phyloP scores from a whole-genome alignment of 2,329 filamentous ascomycete species.

The Tolypocladium tundrense region DNA sequence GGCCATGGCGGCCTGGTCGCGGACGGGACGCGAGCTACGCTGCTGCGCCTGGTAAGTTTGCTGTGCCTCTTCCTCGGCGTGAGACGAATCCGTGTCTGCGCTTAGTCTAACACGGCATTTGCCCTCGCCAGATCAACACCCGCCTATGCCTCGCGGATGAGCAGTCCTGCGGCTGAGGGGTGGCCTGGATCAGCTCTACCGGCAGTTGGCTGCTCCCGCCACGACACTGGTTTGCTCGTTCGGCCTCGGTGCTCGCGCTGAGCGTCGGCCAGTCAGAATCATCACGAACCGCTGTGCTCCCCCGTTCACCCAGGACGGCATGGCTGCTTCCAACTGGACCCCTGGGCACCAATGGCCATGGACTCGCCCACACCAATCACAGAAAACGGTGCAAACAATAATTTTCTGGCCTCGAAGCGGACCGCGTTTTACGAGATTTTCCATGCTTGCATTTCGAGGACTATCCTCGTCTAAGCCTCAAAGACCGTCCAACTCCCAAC shows the following conservation, averaged over 20 bases:
- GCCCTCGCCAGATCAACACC: background rate
- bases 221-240: background rate
- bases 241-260: background rate
- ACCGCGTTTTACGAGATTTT: slow-evolving; percentile 5
- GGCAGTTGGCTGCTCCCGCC: background rate
- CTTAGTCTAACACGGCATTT: background rate
- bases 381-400: background rate
- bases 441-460: slow-evolving; percentile 7
- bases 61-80: background rate
- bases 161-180: too few species aligned
- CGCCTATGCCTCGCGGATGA: background rate
- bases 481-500: slow-evolving; percentile 20
- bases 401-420: background rate
- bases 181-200: background rate
- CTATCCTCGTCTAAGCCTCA: slow-evolving; percentile 14
- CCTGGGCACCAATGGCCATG: background rate
- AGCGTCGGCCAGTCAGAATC: background rate
- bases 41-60: background rate
- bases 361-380: background rate
- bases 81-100: background rate
- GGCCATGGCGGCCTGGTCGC: background rate
- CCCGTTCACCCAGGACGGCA: background rate
- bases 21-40: background rate
- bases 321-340: background rate
- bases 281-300: background rate